phyloP scores from a whole-genome alignment of 23 red algal genomes.

The Gracilaria gracilis region DNA sequence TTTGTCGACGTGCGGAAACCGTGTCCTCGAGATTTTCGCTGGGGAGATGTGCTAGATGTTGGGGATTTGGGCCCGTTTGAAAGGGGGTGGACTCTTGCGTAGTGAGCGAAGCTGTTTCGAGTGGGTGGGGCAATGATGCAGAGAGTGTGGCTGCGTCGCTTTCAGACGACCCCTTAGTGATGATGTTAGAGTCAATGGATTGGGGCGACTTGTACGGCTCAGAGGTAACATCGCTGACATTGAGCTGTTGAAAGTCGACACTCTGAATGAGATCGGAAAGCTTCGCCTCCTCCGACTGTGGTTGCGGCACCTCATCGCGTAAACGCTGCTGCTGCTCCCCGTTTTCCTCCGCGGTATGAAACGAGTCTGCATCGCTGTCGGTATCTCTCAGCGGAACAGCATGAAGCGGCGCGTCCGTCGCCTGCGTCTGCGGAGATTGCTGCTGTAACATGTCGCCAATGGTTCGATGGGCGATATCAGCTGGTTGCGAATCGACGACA shows the following conservation, averaged over 20 bases:
- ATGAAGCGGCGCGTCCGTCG: background rate
- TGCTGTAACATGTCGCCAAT: too few species aligned
- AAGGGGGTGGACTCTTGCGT: background rate
- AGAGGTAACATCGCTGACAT: background rate
- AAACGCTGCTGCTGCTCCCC: background rate
- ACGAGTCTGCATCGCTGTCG: slow-evolving; percentile 66
- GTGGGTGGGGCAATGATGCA: background rate
- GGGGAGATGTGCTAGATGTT: background rate
- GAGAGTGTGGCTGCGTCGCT: background rate
- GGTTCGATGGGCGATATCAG: too few species aligned
- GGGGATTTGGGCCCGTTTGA: background rate
- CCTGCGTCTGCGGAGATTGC: background rate
- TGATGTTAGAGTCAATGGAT: too few species aligned
- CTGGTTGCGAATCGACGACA: too few species aligned
- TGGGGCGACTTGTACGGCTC: too few species aligned
- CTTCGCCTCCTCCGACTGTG: background rate
- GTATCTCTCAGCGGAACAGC: background rate
- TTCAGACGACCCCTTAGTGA: too few species aligned
- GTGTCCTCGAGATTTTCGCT: slow-evolving; percentile 53
- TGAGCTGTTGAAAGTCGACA: background rate
- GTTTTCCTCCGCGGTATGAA: slow-evolving; percentile 64
- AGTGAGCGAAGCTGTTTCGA: background rate
- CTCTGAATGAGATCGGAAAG: background rate
- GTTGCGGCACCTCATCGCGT: background rate
- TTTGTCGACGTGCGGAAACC: slow-evolving; percentile 5